Conservation (phyloP, 306 rosid species). For the Fagus sylvatica region DNA sequence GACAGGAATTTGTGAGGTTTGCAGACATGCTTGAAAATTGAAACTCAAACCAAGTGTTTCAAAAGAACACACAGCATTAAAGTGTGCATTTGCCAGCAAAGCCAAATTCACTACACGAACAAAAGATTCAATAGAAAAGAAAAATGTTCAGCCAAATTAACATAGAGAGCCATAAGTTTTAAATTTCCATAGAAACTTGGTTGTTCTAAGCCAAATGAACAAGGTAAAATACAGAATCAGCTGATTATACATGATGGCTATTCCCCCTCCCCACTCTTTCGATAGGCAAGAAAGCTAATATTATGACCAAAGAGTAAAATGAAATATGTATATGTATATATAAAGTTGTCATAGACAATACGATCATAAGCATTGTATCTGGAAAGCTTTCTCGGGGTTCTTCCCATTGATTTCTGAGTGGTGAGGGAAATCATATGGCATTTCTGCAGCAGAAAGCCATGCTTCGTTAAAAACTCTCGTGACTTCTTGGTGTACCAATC, state of each 20-base stretch:
- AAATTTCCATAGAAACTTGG: neutral
- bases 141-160: neutral
- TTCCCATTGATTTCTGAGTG: constrained; percentile 63
- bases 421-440: constrained; percentile 90
- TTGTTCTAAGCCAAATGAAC: neutral
- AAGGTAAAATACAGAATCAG: neutral
- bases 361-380: constrained; percentile 42
- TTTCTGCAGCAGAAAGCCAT: constrained; percentile 51
- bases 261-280: neutral
- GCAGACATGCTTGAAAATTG: neutral
- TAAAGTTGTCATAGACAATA: neutral
- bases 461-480: constrained; percentile 36
- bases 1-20: neutral
- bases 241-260: neutral
- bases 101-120: neutral
- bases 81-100: neutral
- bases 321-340: neutral
- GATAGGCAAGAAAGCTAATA: neutral
- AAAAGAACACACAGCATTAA: neutral
- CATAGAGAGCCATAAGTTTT: neutral
- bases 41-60: neutral
- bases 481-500: constrained; percentile 48
- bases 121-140: neutral
- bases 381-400: constrained; percentile 71
- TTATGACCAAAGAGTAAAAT: neutral